Percentiles rank a stretch among this genome's conserved stretches.
Evolutionary conservation across 1,284 basidiomycete genomes (phyloP).

Genomic region (Pascua sp.): DNA sequence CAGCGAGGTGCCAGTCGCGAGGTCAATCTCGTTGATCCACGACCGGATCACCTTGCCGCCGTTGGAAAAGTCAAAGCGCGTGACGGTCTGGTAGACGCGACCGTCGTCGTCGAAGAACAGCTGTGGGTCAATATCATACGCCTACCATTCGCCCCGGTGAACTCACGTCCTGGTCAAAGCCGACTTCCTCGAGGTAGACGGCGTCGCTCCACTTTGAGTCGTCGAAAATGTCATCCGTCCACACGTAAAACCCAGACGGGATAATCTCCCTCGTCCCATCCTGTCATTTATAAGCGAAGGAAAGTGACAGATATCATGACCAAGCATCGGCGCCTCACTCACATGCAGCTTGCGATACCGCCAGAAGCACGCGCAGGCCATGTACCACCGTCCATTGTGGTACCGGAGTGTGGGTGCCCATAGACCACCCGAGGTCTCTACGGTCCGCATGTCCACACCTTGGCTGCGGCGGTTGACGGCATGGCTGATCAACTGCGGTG

Average conservation of each 20-base stretch:
- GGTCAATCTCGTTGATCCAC: constrained; percentile 9
- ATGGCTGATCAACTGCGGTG: constrained; percentile 23
- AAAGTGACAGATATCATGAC: no score
- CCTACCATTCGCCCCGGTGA: no score
- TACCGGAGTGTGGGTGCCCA: constrained; percentile 29
- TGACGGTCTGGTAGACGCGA: background rate
- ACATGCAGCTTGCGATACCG: background rate
- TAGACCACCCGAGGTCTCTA: constrained; percentile 22
- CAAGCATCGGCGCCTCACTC: no score
- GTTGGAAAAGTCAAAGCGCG: background rate
- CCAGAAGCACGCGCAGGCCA: constrained; percentile 13
- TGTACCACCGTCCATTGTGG: constrained; percentile 26
- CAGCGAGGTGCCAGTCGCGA: constrained; percentile 2
- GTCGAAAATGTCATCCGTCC: constrained; percentile 29
- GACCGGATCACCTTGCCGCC: no score
- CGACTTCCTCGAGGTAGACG: constrained; percentile 21
- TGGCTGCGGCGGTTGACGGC: constrained; percentile 24
- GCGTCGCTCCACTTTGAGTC: constrained; percentile 23
- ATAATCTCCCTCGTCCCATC: constrained; percentile 1
- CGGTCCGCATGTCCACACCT: constrained; percentile 20
- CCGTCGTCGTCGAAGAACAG: constrained; percentile 28
- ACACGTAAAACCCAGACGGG: constrained; percentile 25
- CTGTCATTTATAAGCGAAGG: background rate
- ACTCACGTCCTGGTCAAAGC: constrained; percentile 30
- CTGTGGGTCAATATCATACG: constrained; percentile 1